Evolutionary conservation across 2,329 filamentous ascomycete genomes (phyloP), one percentile per base, ranked within the genome.

Genomic region (Rugonectria rugulosa): DNA sequence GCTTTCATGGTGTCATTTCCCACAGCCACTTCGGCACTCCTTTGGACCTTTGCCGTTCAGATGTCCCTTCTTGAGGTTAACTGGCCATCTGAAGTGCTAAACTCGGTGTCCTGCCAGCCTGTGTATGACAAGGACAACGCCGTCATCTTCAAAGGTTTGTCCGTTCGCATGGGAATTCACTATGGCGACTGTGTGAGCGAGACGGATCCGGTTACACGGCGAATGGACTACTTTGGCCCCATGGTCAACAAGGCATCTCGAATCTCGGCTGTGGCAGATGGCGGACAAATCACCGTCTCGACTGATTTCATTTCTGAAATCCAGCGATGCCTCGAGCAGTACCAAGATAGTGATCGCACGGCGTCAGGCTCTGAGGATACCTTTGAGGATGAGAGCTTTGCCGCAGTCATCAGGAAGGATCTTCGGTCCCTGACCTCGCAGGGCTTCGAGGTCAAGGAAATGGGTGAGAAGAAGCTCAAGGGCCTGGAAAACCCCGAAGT

Each of bases 1-100:
- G 95, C 95, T 8, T 99, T 99, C 70, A 98, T 99, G 93, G 95
- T 99, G 26, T 96, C 94, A 9, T 99, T 99, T 75, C 91, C 93
- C 2, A 98, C 95, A 0, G 92, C 95, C 3, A 98, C 95, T 1
- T 95, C 93, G 8, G 95, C 95, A 5, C 78, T 99, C 43, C 82
- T 99, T 7, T 99, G 95, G 95, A 96, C 90, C 66, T 99, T 99
- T 76, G 91, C 92, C 19, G 93, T 97, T 23, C 95, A 99, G 73
- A 88, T 88, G 63, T 85, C 89, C 68, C 84, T 99, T 4, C 84
- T 99, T 2, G 91, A 97, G 62, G 91, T 96, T 17, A 85, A 88
- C 65, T 99, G 95, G 95, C 95, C 95, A 2, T 87, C 91, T 9
- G 95, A 99, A 72, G 93, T 99, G 56, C 79, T 98, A 53, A 91